Base-by-base conservation (phyloP, 352 stramenopile species). In the Albugo laibachii region DNA sequence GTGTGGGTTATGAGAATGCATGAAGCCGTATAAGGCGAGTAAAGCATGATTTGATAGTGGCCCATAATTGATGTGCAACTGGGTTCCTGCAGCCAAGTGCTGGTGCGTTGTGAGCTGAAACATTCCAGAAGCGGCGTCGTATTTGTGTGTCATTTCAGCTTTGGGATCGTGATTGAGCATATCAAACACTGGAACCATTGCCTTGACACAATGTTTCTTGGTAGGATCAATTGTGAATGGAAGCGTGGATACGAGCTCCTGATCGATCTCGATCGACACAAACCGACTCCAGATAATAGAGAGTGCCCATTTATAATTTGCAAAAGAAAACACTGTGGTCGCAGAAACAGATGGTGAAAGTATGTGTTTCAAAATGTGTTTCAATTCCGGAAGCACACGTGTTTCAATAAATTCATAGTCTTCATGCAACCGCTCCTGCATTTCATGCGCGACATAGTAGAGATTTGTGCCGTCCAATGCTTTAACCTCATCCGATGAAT, bases 271-370 rank as follows among this genome's bases (percentile, higher is more conserved):
- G 31, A 89, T 40, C 31, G 76, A 84, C 36, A 89, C 76, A 24
- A 85, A 86, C 37, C 76, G 76, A 52, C 76, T 89, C 76, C 76
- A 89, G 56, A 89, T 81, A 35, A 73, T 85, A 13, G 76, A 85
- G n/a, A 89, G 47, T 21, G 73, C 76, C 76, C 76, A 89, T 48
- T 78, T 70, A 61, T 84, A 89, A 52, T 73, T 66, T 0, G 77
- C 62, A 14, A 82, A 59, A 2, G 71, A 83, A 44, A 85, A 84
- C 19, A 52, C 14, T 24, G 24, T 34, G 16, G 3, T 24, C 16
- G 38, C 3, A 24, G 3, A 43, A 43, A 24, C 38, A 24, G 16
- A 19, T 19, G 38, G 8, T 43, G 38, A 27, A 31, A 31, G 24
- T 31, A 31, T 31, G 24, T 10, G 3, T n/a, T 41, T 47, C 14